Evolutionary conservation across 2,329 filamentous ascomycete species (phyloP).

Genomic region (Cladosporium sp.): DNA sequence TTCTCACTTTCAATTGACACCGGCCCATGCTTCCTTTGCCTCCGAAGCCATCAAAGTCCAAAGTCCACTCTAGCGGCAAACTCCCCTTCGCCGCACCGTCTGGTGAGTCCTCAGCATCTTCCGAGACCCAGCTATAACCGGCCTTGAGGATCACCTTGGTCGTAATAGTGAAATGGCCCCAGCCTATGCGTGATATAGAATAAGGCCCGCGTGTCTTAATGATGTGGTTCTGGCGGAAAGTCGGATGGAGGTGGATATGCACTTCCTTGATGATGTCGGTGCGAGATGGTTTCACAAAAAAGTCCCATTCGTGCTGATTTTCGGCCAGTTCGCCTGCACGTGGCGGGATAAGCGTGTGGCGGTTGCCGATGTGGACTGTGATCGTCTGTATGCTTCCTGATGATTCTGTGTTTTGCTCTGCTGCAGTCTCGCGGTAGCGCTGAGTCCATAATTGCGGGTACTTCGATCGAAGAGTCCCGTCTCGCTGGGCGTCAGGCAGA

Average conservation of each 20-base stretch:
- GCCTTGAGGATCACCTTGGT: slow-evolving; percentile 44
- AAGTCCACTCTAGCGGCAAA: slow-evolving; percentile 44
- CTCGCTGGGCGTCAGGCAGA: slow-evolving; percentile 30
- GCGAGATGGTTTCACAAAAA: slow-evolving; percentile 47
- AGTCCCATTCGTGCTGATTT: slow-evolving; percentile 49
- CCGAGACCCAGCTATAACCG: slow-evolving; percentile 46
- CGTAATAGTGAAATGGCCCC: slow-evolving; percentile 45
- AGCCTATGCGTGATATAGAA: slow-evolving; percentile 43
- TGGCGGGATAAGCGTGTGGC: slow-evolving; percentile 35
- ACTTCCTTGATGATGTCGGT: slow-evolving; percentile 48
- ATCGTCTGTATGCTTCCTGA: slow-evolving; percentile 40
- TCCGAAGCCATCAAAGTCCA: slow-evolving; percentile 43
- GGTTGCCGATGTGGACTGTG: slow-evolving; percentile 48
- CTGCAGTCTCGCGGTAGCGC: slow-evolving; percentile 39
- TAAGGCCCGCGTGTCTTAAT: slow-evolving; percentile 41
- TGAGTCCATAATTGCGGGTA: slow-evolving; percentile 42
- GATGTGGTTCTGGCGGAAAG: slow-evolving; percentile 42
- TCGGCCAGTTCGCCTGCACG: slow-evolving; percentile 23
- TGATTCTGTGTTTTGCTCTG: slow-evolving; percentile 14
- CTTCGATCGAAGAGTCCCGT: slow-evolving; percentile 32
- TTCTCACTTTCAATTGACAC: slow-evolving; percentile 43
- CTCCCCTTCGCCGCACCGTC: slow-evolving; percentile 37
- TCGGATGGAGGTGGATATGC: slow-evolving; percentile 45
- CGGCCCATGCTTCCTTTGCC: slow-evolving; percentile 43
- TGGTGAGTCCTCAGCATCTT: slow-evolving; percentile 37